Evolutionary conservation across 2,329 filamentous ascomycete species (phyloP).

Genomic region (Ceratocystiopsis minuta): DNA sequence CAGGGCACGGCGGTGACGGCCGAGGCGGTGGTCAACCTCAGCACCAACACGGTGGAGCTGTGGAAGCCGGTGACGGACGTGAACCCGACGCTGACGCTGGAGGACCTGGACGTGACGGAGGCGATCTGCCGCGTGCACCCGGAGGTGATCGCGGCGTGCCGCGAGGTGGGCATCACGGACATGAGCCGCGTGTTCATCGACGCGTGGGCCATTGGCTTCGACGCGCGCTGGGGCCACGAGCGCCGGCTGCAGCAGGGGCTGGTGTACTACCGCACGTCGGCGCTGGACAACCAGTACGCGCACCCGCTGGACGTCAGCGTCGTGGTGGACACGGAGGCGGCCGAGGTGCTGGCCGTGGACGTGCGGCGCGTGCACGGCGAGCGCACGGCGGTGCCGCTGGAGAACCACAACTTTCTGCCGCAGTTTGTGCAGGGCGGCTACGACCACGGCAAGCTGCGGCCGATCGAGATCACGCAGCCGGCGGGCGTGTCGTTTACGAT

Average conservation of each 20-base stretch:
- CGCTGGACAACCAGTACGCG: constrained; percentile 78
- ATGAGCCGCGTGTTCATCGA: constrained; percentile 96
- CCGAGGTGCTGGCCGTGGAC: constrained; percentile 66
- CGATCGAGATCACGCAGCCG: constrained; percentile 53
- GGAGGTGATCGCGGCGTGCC: constrained; percentile 79
- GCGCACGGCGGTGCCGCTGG: constrained; percentile 50
- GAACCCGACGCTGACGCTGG: constrained; percentile 85
- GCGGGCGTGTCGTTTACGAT: constrained; percentile 70
- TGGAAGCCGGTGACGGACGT: constrained; percentile 64
- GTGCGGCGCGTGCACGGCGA: constrained; percentile 61
- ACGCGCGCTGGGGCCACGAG: constrained; percentile 67
- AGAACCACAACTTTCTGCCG: constrained; percentile 62
- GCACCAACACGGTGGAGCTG: constrained; percentile 43
- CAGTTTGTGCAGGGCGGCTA: constrained; percentile 60
- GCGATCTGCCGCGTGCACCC: constrained; percentile 57
- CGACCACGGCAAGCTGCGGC: constrained; percentile 53
- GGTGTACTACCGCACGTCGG: constrained; percentile 81
- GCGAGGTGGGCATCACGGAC: constrained; percentile 62
- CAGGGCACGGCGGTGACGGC: constrained; percentile 62
- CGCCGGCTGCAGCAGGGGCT: constrained; percentile 77
- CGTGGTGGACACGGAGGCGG: constrained; percentile 67
- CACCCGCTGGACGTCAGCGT: constrained; percentile 88
- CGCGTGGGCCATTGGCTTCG: constrained; percentile 89
- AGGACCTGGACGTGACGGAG: constrained; percentile 72
- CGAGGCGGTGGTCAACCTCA: constrained; percentile 64